These are phyloP conservation scores for Orobanche coerulescens DNA, from an alignment of 257 asterid species.

Conservation along the genomic window DNA sequence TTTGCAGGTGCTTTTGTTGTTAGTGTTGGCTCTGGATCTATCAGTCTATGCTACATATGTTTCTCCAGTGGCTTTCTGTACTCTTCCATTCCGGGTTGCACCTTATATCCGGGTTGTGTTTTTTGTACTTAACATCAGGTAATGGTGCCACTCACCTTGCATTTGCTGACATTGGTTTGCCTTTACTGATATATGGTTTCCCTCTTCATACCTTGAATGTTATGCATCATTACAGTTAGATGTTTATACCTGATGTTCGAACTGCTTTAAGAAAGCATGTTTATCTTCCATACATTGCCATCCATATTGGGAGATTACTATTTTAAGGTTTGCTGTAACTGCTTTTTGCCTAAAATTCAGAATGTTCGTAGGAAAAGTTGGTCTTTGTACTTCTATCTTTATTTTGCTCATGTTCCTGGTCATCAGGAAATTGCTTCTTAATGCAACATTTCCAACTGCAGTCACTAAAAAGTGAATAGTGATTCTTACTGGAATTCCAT, in stretches of 20 bases:
- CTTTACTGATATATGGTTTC: neutral
- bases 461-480: neutral
- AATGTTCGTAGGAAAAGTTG: neutral
- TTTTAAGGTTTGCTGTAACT: neutral
- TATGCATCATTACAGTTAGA: neutral
- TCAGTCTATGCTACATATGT: conserved; percentile 45
- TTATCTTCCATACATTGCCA: conserved; percentile 19
- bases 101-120: conserved; percentile 77
- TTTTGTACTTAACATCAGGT: conserved; percentile 75
- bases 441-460: neutral
- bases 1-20: conserved; percentile 60
- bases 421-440: neutral
- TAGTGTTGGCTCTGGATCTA: conserved; percentile 59
- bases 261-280: neutral
- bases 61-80: conserved; percentile 55
- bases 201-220: conserved; percentile 4
- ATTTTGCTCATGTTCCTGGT: neutral
- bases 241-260: conserved; percentile 10
- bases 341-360: neutral
- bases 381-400: neutral
- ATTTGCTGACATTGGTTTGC: neutral
- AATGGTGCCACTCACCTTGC: conserved; percentile 16
- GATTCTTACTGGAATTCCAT: neutral
- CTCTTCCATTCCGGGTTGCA: conserved; percentile 81
- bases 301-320: neutral